Conservation (phyloP, 2,329 filamentous ascomycete species). For the Beauveria sp. region DNA sequence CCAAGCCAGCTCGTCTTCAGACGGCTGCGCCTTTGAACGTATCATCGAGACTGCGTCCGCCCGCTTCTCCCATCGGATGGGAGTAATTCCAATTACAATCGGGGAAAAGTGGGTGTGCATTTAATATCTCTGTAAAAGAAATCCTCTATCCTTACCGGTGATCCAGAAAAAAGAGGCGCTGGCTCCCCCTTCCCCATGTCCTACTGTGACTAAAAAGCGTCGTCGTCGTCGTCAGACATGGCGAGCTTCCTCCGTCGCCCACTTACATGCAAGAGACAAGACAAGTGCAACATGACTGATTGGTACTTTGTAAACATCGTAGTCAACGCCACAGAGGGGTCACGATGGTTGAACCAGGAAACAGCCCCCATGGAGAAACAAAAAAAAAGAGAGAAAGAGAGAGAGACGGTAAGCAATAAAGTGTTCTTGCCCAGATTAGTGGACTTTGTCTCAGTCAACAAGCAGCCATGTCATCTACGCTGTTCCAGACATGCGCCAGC, state of each 20-base stretch:
- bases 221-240: slow-evolving; percentile 4
- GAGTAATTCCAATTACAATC: slow-evolving; percentile 1
- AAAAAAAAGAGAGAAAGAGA: background rate
- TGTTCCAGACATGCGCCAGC: slow-evolving; percentile 10
- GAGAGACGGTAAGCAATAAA: background rate
- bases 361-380: background rate
- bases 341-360: background rate
- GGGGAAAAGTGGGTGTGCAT: slow-evolving; percentile 8
- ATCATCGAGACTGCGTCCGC: background rate
- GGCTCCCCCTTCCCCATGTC: background rate
- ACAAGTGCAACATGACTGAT: background rate
- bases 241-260: background rate
- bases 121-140: slow-evolving; percentile 8
- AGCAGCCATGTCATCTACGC: slow-evolving; percentile 10
- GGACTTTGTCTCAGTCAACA: slow-evolving; percentile 8
- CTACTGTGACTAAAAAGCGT: background rate
- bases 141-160: slow-evolving; percentile 8
- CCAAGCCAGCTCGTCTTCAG: background rate
- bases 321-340: background rate
- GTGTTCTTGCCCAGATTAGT: slow-evolving; percentile 5
- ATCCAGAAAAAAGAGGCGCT: slow-evolving; percentile 6
- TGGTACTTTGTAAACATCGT: background rate
- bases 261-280: background rate
- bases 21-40: background rate
- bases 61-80: background rate